A percentile compares a stretch with the other conserved stretches of the same genome.
Conservation (phyloP, 345 rosid genomes). For the Excoecaria cochinchinensis region DNA sequence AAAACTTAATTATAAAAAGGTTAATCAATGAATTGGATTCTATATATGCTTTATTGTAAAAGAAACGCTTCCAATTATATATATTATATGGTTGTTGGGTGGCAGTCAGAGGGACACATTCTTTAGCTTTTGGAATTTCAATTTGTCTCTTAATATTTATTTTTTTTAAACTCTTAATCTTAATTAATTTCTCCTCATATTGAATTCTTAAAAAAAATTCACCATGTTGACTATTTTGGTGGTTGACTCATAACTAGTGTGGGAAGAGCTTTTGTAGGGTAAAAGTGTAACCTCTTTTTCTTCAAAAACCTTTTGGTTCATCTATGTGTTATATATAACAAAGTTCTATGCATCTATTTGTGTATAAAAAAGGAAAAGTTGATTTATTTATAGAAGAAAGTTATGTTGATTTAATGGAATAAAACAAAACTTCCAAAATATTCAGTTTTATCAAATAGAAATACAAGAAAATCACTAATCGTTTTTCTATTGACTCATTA, state of each 20-base stretch:
- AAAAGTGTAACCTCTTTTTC: neutral
- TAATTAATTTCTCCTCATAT: neutral
- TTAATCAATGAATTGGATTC: conserved; percentile 5
- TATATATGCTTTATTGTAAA: conserved; percentile 16
- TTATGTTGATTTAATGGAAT: too few species aligned
- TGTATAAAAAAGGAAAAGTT: too few species aligned
- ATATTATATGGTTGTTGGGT: conserved; percentile 18
- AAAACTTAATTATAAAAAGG: neutral
- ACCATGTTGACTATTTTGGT: neutral
- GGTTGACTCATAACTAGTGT: neutral
- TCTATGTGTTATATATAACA: too few species aligned
- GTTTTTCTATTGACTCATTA: too few species aligned
- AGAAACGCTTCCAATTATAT: neutral
- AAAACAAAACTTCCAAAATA: too few species aligned
- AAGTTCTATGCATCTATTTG: too few species aligned
- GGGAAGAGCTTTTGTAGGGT: neutral
- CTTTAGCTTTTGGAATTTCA: neutral
- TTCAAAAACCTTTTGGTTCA: neutral
- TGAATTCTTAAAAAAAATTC: neutral
- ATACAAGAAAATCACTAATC: too few species aligned
- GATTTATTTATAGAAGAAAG: too few species aligned
- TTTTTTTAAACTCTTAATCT: neutral
- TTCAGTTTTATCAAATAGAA: too few species aligned
- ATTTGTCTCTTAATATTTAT: neutral
- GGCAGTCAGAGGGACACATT: conserved; percentile 14